Base-by-base conservation (phyloP, 495 filamentous ascomycete species). In the Xylaria nigripes region DNA sequence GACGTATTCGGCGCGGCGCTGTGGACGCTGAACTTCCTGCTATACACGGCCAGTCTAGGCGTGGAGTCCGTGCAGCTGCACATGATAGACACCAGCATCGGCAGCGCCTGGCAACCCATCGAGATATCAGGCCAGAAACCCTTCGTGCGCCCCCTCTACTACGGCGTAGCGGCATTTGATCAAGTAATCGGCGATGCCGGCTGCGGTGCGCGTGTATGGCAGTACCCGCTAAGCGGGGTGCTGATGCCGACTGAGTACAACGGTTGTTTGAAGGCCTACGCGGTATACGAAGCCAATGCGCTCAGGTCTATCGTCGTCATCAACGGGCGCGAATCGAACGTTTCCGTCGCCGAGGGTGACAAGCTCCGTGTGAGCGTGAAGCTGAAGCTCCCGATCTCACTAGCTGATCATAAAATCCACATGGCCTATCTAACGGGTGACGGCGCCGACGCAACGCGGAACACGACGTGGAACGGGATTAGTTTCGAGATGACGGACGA, bases 381-480 rank as follows among this genome's bases (percentile, higher is more conserved):
- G 4, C 27, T 72, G 36, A 45, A 60, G 27, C 48, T 72, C 0
- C 59, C 57, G n/a, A 15, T 53, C 4, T 22, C 36, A 10, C 30
- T 54, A 22, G 45, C 45, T 1, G 59, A 57, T 45, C 54, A 62
- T 34, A 34, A 52, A 3, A 47, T 71, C 1, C 64, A 61, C 45
- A 57, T 72, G 15, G 61, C 70, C 21, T 66, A 65, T 55, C 61
- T 69, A 19, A 68, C 64, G 3, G 62, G 52, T 45, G 27, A 51
- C 19, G 68, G 68, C 42, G 61, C 65, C 24, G 70, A 72, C 44
- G 55, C 56, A 18, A 46, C 48, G 1, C 13, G 18, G 40, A 58
- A 58, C 50, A 68, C 65, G 6, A 68, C 62, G 10, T 73, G 57
- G 51, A 68, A 68, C 50, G 70, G 71, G n/a, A 49, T 70, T 45